A percentile compares a stretch with the other conserved stretches of the same genome.
Evolutionary conservation across 352 stramenopile genomes (phyloP).

Genomic region (Discostella stelligera): DNA sequence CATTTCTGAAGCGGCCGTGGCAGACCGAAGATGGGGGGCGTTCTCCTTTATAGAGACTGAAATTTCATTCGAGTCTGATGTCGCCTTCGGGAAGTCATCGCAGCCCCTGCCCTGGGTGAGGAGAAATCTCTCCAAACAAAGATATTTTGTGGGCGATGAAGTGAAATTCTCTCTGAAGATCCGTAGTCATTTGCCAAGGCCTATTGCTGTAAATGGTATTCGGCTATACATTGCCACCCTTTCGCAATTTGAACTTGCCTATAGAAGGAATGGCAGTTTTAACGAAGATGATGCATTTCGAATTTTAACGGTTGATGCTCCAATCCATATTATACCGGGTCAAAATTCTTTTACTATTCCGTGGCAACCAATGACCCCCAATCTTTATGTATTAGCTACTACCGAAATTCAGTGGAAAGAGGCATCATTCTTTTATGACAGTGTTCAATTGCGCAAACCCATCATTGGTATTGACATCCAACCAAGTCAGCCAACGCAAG

Average conservation of each 20-base stretch:
- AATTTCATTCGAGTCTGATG: constrained; percentile 38
- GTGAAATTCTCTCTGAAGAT: constrained; percentile 54
- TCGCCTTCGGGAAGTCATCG: constrained; percentile 29
- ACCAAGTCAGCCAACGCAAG: constrained; percentile 70
- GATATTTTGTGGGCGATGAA: constrained; percentile 64
- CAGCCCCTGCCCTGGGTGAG: constrained; percentile 52
- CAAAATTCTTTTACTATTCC: constrained; percentile 60
- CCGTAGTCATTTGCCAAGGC: constrained; percentile 59
- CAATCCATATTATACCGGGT: constrained; percentile 55
- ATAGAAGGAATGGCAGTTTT: constrained; percentile 49
- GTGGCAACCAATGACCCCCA: constrained; percentile 59
- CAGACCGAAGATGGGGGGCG: constrained; percentile 52
- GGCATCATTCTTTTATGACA: constrained; percentile 71
- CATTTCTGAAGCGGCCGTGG: constrained; percentile 52
- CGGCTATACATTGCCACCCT: constrained; percentile 63
- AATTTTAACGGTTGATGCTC: constrained; percentile 49
- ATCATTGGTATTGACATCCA: constrained; percentile 69
- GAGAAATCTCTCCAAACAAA: constrained; percentile 61
- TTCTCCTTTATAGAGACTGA: constrained; percentile 63
- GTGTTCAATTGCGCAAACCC: constrained; percentile 52
- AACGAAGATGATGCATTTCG: constrained; percentile 61
- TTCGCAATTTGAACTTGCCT: constrained; percentile 52
- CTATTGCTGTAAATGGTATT: constrained; percentile 62
- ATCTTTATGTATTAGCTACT: constrained; percentile 64
- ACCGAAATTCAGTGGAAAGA: constrained; percentile 74